Evolutionary conservation across 1,139 yeast species (phyloP), one percentile per base, ranked within the genome.

Genomic region (Protomyces arabidopsidicola): DNA sequence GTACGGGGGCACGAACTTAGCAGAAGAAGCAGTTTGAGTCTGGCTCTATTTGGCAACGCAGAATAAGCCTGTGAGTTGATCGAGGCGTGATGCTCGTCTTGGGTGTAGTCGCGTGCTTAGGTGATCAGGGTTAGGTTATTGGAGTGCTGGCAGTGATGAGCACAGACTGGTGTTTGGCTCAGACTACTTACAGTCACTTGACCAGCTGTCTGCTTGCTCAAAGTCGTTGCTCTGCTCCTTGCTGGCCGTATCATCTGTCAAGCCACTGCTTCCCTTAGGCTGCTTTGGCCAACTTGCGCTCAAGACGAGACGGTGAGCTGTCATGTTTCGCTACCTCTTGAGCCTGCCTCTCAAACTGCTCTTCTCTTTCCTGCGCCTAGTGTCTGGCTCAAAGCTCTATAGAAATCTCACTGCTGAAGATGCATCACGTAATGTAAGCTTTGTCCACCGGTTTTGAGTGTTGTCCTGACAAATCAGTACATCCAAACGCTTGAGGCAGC

Each of bases 281-380:
- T 36, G 42, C 3, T 14, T 6, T 27, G 31, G 31, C 31, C 31
- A 27, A 8, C 31, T 5, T 27, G 31, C 31, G 31, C 31, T 27
- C 31, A 27, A 27, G 31, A 1, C 1, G 31, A 27, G 31, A 1
- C 8, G 1, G 31, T 27, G 31, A 27, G 42, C 52, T 16, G 31
- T 18, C 48, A 55, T 58, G 62, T 34, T 58, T 31, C 55, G 62
- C 34, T 58, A 52, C 50, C 35, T 58, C 35, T 34, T 58, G 42
- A 34, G 36, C 3, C 42, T 58, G 9, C 62, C 62, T 12, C 53
- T 52, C 48, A 45, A 50, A 10, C 27, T 52, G n/a, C 45, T 58
- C 34, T 42, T 27, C 34, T 27, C 52, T 18, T 34, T 58, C 42
- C 35, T 58, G 31, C 51, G 56, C 8, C 20, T 52, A 24, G 20